A percentile compares a stretch with the other conserved stretches of the same genome.
These are phyloP conservation scores for Urostyla sp. DNA, from an alignment of 73 alveolate species.

Conservation along the genomic window DNA sequence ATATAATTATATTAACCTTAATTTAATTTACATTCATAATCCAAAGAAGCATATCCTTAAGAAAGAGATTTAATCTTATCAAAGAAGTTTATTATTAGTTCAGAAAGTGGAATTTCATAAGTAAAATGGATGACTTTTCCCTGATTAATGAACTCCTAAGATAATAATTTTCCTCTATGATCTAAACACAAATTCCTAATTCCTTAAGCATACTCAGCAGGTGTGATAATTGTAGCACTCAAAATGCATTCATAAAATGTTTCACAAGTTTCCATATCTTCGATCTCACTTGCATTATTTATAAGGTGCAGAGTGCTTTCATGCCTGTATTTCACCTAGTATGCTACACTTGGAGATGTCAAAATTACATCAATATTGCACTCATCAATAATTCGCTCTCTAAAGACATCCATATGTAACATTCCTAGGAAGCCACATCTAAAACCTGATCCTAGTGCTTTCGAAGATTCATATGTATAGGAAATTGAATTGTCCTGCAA, in stretches of 20 bases:
- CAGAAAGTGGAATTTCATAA: slow-evolving; percentile 74
- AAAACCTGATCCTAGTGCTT: slow-evolving; percentile 84
- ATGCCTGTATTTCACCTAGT: slow-evolving; percentile 67
- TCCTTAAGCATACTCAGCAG: slow-evolving; percentile 72
- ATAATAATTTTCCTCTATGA: slow-evolving; percentile 60
- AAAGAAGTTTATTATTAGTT: slow-evolving; percentile 88
- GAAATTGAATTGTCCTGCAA: slow-evolving; percentile 82
- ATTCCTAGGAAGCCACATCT: slow-evolving; percentile 96
- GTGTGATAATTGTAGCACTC: slow-evolving; percentile 84
- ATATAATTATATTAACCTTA: too few species aligned
- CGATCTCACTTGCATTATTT: slow-evolving; percentile 75
- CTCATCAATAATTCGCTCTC: slow-evolving; percentile 89
- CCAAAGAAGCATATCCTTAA: slow-evolving; percentile 88
- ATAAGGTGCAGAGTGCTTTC: slow-evolving; percentile 51
- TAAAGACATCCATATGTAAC: slow-evolving; percentile 93
- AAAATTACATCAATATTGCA: slow-evolving; percentile 79
- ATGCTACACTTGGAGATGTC: slow-evolving; percentile 90
- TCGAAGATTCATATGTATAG: slow-evolving; percentile 73
- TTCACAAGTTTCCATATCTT: slow-evolving; percentile 50
- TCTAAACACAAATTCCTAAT: slow-evolving; percentile 69
- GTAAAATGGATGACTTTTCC: slow-evolving; percentile 21
- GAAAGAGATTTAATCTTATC: slow-evolving; percentile 77
- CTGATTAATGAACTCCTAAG: slow-evolving; percentile 44
- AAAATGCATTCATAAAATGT: slow-evolving; percentile 84
- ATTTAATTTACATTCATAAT: too few species aligned